Evolutionary conservation across 2,329 filamentous ascomycete species (phyloP), one percentile per base, ranked within the genome.

Genomic region (Penicillium sp.): DNA sequence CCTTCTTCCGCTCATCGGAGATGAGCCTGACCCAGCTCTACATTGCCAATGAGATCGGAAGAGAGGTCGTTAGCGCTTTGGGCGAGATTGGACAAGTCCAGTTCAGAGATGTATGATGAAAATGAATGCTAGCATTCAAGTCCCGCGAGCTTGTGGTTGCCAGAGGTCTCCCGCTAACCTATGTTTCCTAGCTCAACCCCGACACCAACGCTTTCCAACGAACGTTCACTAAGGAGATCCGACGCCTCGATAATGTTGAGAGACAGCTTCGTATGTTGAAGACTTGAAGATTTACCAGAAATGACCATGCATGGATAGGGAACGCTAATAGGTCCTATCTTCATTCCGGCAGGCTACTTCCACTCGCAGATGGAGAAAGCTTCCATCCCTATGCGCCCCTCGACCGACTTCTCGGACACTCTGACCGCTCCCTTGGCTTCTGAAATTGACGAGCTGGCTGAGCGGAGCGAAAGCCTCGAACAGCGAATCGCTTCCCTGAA

Each of bases 21-120:
- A 99, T 99, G 95, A 97, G 92, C 85, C 90, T 99, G 89, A 96
- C 96, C 74, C 95, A 99, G 88, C 90, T 99, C 74, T 99, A 98
- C 81, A 96, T 99, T 73, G 92, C 95, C 74, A 98, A 97, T 77
- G 95, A 99, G 84, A 98, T 99, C 70, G 94, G 95, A 71, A 88
- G 95, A 75, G 96, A 99, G 82, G 94, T 97, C 71, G 93, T 98
- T 65, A 96, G 93, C 75, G 94, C 94, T 58, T 84, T 99, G 66
- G 95, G 95, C 75, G 95, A 99, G 85, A 86, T 99, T 73, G 95
- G 95, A 59, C 86, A 95, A 72, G 93, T 98, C 77, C 93, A 98
- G 79, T 99, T 99, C 76, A 87, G 95, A 80, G 95, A 99, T 85
- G 94, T 98, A 84, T 76, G 90, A 61, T 85, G 93, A 97, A 84